Base-by-base conservation (phyloP, 805 yeast genomes). In the Candida xiaguanensis region DNA sequence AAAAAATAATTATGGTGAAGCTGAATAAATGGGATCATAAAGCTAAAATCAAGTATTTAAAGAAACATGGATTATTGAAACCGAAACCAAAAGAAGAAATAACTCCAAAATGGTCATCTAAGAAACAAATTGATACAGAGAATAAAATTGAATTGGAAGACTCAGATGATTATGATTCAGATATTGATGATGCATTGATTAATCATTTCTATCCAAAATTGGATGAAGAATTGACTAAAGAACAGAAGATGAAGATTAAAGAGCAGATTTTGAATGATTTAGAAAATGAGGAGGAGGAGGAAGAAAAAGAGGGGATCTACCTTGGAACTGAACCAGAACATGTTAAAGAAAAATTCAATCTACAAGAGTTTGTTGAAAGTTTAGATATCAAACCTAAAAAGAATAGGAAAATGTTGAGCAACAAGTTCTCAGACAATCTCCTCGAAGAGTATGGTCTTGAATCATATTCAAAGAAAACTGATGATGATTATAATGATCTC, bases 191-290 rank as follows among this genome's bases (percentile, higher is more conserved):
- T 27, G 67, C 59, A 19, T 48, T 69, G 16, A 51, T 69, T 32
- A 56, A 61, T 42, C 66, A 64, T 39, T 64, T 65, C 43, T 69
- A 64, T 42, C 74, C 74, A 0, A 56, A 56, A 34, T 44, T 68
- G 5, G 63, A 68, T 5, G 67, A 41, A n/a, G 65, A 61, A 25
- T 47, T 65, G 32, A 49, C 64, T 3, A 45, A 41, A 28, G 71
- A 65, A 13, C 65, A 59, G 41, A 66, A 66, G 46, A 41, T 49
- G 14, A 63, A 59, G 48, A 56, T 68, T 31, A 67, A 64, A 43
- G 40, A 50, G 30, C 72, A 61, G 46, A 61, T 68, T 11, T 41
- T 65, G 29, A 49, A 44, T 8, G 61, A 55, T 26, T 40, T 64
- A 26, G 28, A 40, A 15, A 47, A 49, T n/a, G 45, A 42, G 8